These are phyloP conservation scores for Aspergillus affinis DNA, from an alignment of 495 filamentous ascomycete species.

Conservation along the genomic window DNA sequence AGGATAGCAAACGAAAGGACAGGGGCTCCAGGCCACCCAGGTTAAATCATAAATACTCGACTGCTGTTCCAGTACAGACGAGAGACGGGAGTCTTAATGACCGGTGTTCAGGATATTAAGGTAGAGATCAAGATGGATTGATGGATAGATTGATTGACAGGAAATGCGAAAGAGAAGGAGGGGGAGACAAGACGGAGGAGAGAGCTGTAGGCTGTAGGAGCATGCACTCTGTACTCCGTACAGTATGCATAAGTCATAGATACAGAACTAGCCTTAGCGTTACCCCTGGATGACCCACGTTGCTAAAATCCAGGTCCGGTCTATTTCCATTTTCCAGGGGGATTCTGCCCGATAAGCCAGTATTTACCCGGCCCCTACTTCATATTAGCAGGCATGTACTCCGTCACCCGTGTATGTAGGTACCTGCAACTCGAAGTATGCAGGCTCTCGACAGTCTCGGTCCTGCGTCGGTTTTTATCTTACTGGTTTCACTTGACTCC, in stretches of 20 bases:
- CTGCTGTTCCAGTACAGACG: neutral
- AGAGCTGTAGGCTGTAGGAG: neutral
- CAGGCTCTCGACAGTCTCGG: too few relatives aligned
- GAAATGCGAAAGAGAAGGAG: neutral
- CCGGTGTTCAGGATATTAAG: neutral
- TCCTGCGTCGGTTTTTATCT: too few relatives aligned
- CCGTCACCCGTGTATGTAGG: too few relatives aligned
- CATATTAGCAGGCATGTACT: too few relatives aligned
- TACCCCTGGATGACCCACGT: slow-evolving; percentile 23
- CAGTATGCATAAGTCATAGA: neutral
- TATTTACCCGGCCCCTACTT: too few relatives aligned
- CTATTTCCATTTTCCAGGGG: too few relatives aligned
- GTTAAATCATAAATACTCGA: neutral
- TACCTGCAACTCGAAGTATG: too few relatives aligned
- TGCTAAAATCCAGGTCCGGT: neutral
- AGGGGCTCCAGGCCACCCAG: slow-evolving; percentile 11
- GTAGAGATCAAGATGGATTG: neutral
- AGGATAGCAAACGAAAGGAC: slow-evolving; percentile 6
- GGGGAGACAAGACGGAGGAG: neutral
- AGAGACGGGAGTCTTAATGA: neutral
- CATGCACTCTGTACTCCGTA: neutral
- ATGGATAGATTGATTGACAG: neutral
- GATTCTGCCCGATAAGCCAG: too few relatives aligned
- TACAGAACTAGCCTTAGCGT: neutral
- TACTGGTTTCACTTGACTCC: too few relatives aligned